These are phyloP conservation scores for Drosera spatulata DNA, from an alignment of 179 eudicot species.

Conservation along the genomic window DNA sequence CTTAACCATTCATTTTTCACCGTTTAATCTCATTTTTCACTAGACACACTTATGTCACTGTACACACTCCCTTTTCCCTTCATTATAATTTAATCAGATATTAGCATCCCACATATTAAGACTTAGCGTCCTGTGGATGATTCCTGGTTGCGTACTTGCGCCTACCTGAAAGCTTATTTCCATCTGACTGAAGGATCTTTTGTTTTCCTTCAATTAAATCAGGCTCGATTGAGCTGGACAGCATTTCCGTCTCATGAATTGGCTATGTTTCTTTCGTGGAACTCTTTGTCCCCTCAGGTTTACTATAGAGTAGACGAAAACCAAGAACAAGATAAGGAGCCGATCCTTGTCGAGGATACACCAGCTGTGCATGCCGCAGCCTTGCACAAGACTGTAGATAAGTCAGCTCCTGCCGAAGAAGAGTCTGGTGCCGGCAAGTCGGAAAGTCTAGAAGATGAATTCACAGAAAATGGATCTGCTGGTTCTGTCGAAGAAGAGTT, in stretches of 20 bases:
- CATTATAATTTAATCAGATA: no score
- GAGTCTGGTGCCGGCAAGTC: constrained; percentile 4
- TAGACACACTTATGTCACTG: no score
- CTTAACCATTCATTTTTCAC: no score
- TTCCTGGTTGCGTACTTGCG: background rate
- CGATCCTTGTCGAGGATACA: constrained; percentile 6
- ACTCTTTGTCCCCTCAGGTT: constrained; percentile 24
- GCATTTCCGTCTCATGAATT: background rate
- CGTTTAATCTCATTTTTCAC: no score
- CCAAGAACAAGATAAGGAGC: constrained; percentile 17
- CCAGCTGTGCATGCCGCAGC: constrained; percentile 6
- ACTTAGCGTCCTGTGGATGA: no score
- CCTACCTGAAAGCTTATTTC: no score
- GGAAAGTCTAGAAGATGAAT: constrained; percentile 7
- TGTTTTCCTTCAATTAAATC: no score
- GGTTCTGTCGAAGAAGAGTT: background rate
- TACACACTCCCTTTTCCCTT: no score
- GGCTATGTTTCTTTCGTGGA: background rate
- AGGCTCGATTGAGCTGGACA: no score
- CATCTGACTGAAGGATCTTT: no score
- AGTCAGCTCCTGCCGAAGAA: constrained; percentile 12
- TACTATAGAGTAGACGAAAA: constrained; percentile 65
- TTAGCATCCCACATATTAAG: no score
- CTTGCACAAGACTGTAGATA: constrained; percentile 4
- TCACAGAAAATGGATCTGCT: background rate